A percentile compares a stretch with the other conserved stretches of the same genome.
Conservation (phyloP, 2,329 filamentous ascomycete species). For the Stagonosporopsis vannaccii region DNA sequence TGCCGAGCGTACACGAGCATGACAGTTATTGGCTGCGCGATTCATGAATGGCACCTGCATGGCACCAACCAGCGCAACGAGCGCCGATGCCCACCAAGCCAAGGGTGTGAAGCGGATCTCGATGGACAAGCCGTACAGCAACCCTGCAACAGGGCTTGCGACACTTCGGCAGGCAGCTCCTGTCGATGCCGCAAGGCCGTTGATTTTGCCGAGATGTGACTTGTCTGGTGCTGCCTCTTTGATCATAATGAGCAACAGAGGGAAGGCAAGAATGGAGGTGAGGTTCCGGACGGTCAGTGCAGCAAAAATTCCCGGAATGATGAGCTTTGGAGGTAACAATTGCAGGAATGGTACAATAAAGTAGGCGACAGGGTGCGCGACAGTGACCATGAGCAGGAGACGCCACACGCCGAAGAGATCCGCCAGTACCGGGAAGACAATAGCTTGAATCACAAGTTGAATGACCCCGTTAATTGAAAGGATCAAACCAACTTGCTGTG, state of each 20-base stretch:
- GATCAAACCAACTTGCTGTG: conserved; percentile 72
- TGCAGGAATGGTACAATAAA: conserved; percentile 73
- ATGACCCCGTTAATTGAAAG: conserved; percentile 75
- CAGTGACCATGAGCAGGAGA: conserved; percentile 69
- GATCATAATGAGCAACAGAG: conserved; percentile 72
- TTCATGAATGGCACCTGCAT: conserved; percentile 65
- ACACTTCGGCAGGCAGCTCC: conserved; percentile 75
- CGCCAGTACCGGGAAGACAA: conserved; percentile 72
- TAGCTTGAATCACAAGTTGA: conserved; percentile 74
- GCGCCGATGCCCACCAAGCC: conserved; percentile 67
- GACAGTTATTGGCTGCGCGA: conserved; percentile 52
- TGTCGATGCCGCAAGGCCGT: conserved; percentile 74
- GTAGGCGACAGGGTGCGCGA: conserved; percentile 72
- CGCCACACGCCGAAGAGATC: conserved; percentile 71
- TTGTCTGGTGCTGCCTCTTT: conserved; percentile 73
- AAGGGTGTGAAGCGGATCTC: conserved; percentile 66
- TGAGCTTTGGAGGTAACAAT: conserved; percentile 60
- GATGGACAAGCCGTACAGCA: conserved; percentile 69
- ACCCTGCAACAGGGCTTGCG: conserved; percentile 71
- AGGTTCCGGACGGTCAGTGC: conserved; percentile 71
- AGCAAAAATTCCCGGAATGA: conserved; percentile 70
- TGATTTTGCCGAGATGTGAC: conserved; percentile 71
- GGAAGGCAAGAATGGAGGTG: conserved; percentile 72
- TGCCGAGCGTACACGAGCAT: conserved; percentile 37
- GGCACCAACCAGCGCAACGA: conserved; percentile 64